Evolutionary conservation across 768 basidiomycete genomes (phyloP), one percentile per base, ranked within the genome.

Genomic region (Lactarius sp.): DNA sequence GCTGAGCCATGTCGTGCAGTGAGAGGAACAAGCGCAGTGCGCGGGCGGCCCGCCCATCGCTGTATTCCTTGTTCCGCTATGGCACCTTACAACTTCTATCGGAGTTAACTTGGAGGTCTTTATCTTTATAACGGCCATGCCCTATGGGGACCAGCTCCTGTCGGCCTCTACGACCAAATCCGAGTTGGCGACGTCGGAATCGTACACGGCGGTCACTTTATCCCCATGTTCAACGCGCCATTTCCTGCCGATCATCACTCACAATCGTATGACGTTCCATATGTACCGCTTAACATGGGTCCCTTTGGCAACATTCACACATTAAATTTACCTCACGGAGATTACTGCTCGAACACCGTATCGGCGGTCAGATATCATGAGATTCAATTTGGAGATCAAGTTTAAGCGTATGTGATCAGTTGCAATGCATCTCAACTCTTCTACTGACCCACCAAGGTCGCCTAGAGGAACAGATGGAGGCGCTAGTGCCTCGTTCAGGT

Each of bases 131-230:
- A 62, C 13, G 67, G 67, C 9, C 50, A 68, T 36, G 66, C 67
- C 6, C 58, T 68, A 16, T 68, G 69, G 66, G 50, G 60, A 10
- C 69, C 69, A 31, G 49, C 54, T 44, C 69, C 69, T 31, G 60
- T 12, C 4, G 51, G 49, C 14, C 59, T 65, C 8, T 70, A 70
- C 34, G 63, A 69, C 33, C 62, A 53, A 14, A 66, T 70, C 46
- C 56, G 52, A 14, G 53, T 69, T 33, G 69, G 62, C 34, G 69
- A 70, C 52, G 66, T 70, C n/a, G 69, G 69, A 10, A 65, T 59
- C 42, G 55, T 68, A 16, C 49, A 46, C 33, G 52, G 65, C 4
- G 69, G 69, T n/a, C 56, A 60, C 41, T 70, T 70, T 46, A 31
- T 27, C 22, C 22, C 22, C 44, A 44, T 59, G 61, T 20, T 69